Percentiles rank a stretch among this genome's conserved stretches.
Evolutionary conservation across 2,329 filamentous ascomycete genomes (phyloP).

Genomic region (Stemphylium lycopersici): DNA sequence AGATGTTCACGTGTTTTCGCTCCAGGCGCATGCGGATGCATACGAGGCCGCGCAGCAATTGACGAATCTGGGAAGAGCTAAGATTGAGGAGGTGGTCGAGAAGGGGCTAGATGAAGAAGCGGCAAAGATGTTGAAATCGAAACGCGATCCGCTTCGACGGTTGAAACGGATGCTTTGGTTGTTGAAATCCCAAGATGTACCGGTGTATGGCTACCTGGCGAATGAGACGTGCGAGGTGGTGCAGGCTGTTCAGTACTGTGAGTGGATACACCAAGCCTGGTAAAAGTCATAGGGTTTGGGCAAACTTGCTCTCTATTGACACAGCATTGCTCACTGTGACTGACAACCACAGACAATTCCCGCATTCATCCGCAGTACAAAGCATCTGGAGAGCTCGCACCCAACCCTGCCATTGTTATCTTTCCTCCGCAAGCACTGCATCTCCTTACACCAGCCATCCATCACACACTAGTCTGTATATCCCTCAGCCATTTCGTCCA

Average conservation of each 20-base stretch:
- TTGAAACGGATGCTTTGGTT: constrained; percentile 21
- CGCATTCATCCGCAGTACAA: constrained; percentile 30
- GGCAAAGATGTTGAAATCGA: constrained; percentile 16
- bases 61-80: constrained; percentile 13
- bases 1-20: neutral
- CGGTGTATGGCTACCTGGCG: constrained; percentile 26
- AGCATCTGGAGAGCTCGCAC: constrained; percentile 23
- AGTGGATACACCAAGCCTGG: neutral
- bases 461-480: constrained; percentile 37
- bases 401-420: constrained; percentile 34
- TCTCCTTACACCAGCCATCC: constrained; percentile 36
- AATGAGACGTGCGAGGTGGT: constrained; percentile 38
- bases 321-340: neutral
- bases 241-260: constrained; percentile 43
- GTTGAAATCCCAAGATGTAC: constrained; percentile 29
- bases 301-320: no score
- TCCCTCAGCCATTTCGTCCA: constrained; percentile 35
- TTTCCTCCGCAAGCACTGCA: constrained; percentile 36
- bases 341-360: constrained; percentile 30
- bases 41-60: constrained; percentile 16
- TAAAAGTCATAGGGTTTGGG: no score
- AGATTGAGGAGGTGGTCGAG: constrained; percentile 23
- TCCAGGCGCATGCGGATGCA: neutral
- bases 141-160: constrained; percentile 23
- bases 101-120: constrained; percentile 20